Base-by-base conservation (phyloP, 1,284 basidiomycete genomes). In the Ustilago loliicola region DNA sequence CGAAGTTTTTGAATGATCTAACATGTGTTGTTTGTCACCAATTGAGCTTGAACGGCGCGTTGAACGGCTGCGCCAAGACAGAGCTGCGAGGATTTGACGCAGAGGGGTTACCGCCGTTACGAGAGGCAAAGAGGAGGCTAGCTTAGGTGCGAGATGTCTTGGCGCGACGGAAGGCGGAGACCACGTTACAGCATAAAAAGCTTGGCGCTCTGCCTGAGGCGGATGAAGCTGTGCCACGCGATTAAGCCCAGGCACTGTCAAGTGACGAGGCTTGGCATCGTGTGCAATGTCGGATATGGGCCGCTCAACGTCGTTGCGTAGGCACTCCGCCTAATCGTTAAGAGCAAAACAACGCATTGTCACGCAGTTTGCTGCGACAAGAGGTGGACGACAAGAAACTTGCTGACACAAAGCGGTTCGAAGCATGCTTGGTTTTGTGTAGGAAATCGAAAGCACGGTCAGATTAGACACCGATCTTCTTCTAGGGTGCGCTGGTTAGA, bases 111-210 rank as follows among this genome's bases (percentile, higher is more conserved):
- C 48, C 48, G 48, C 48, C 25, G 25, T 30, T 3, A 51, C 23
- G 48, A 51, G 4, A 8, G 27, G 29, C 48, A 17, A 21, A 21
- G 42, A 45, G 19, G 42, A 6, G 21, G 42, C 11, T 8, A 45
- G 42, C 7, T n/a, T 7, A 45, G n/a, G 42, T 45, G 42, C n/a
- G 19, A 21, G 42, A 45, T n/a, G 42, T 45, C 55, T 57, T 57
- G 55, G 55, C 55, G 25, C 25, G 40, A 56, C 34, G 21, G 21
- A 56, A 38, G 54, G 36, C 21, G 54, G 54, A 40, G 54, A 40
- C 54, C 36, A 56, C 21, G 54, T 38, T 56, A 27, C 30, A 40
- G 32, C 29, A 40, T 19, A 21, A 56, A 56, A 56, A 29, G 21
- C 38, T 57, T 57, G 55, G 38, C 23, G 19, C n/a, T 42, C n/a